Base-by-base conservation (phyloP, 2,329 filamentous ascomycete genomes). In the Periconia sp. region DNA sequence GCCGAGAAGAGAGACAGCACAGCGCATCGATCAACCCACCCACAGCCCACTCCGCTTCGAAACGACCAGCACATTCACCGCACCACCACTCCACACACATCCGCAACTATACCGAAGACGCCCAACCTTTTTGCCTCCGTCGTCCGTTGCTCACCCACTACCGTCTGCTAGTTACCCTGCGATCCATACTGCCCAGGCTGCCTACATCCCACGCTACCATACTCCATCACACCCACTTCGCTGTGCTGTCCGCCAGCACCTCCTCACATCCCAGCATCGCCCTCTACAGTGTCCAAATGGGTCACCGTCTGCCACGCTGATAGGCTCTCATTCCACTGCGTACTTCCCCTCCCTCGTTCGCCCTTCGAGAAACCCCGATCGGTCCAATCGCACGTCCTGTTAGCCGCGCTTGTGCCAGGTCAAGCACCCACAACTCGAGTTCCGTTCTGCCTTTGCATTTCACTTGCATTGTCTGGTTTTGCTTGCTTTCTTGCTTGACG, bases 371-470 rank as follows among this genome's bases (percentile, higher is more conserved):
- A 45, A 37, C 6, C 47, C 40, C 33, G 47, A 45, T 58, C 55
- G 55, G 56, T 61, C 69, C 67, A 71, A 70, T 71, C 63, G 63
- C 61, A 60, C 52, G 11, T 35, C 49, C 52, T 53, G 55, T 49
- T 67, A 69, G 60, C 62, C 68, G 68, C 68, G 33, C 33, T 37
- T 37, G 33, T 37, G 33, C 33, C 11, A 37, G 33, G 33, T 37
- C 11, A 37, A 37, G 33, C 33, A n/a, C 11, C 15, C 15, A n/a
- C 33, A 37, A 37, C 10, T 11, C 33, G 33, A 37, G 33, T 37
- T n/a, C 33, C 33, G 33, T n/a, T 37, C 13, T 37, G 33, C 5
- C 59, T 55, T 57, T 52, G 20, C 8, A 2, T 14, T 54, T 54
- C 51, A 45, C 56, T 52, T 49, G 23, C 46, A n/a, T 37, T 37